Conservation (phyloP, 2,329 filamentous ascomycete genomes). For the Aspergillus niger region DNA sequence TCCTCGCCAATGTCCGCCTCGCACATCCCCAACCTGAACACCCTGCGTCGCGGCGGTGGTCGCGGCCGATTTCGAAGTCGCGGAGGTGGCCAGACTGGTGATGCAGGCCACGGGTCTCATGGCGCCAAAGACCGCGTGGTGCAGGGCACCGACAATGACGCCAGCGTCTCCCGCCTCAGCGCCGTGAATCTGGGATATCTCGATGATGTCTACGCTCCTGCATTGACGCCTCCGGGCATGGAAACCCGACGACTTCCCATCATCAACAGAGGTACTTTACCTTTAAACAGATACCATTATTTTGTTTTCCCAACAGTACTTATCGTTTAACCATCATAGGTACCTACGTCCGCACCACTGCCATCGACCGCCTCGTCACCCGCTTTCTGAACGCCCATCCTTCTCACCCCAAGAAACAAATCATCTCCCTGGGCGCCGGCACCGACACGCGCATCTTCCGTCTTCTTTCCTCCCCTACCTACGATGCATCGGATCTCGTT, state of each 20-base stretch:
- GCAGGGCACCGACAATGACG: slow-evolving; percentile 89
- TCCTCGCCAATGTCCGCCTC: slow-evolving; percentile 63
- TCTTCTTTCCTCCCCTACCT: slow-evolving; percentile 56
- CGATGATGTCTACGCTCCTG: slow-evolving; percentile 73
- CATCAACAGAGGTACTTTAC: slow-evolving; percentile 77
- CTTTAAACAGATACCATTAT: too few relatives aligned
- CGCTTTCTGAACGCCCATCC: slow-evolving; percentile 62
- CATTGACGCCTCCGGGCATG: slow-evolving; percentile 60
- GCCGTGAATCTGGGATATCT: slow-evolving; percentile 85
- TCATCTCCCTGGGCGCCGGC: slow-evolving; percentile 89
- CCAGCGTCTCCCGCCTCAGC: slow-evolving; percentile 83
- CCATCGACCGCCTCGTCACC: slow-evolving; percentile 75
- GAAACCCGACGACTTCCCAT: slow-evolving; percentile 74
- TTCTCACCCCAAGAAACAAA: slow-evolving; percentile 57
- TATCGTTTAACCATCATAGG: slow-evolving; percentile 52
- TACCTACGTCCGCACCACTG: slow-evolving; percentile 86
- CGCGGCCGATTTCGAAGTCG: slow-evolving; percentile 53
- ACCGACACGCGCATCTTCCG: slow-evolving; percentile 89
- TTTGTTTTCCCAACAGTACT: neutral
- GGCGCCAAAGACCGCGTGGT: slow-evolving; percentile 69
- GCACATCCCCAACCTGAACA: slow-evolving; percentile 76
- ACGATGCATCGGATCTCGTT: slow-evolving; percentile 51
- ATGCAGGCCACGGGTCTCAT: slow-evolving; percentile 26
- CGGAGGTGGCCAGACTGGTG: slow-evolving; percentile 26
- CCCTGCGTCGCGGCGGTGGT: slow-evolving; percentile 56